A percentile compares a stretch with the other conserved stretches of the same genome.
Conservation (phyloP, 805 yeast species). For the Myxozyma neglecta region DNA sequence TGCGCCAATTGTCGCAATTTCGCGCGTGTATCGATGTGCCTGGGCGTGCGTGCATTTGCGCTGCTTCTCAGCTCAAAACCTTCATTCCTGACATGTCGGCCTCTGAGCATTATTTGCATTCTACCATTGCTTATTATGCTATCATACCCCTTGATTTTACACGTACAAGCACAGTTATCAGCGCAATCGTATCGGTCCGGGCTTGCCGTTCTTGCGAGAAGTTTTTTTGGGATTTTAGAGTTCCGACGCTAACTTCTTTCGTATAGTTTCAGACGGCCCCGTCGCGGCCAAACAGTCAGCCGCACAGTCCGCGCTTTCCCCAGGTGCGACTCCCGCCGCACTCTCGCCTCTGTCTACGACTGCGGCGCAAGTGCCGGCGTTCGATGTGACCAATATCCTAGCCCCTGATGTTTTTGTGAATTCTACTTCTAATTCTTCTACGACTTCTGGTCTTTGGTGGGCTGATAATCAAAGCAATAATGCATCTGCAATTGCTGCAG, state of each 20-base stretch:
- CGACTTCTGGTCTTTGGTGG: slow-evolving; percentile 15
- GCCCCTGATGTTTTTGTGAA: slow-evolving; percentile 25
- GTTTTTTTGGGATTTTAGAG: slow-evolving; percentile 1
- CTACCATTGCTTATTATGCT: too few relatives aligned
- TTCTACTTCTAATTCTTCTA: slow-evolving; percentile 5
- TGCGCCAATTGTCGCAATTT: background rate
- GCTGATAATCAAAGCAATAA: background rate
- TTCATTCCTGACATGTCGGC: too few relatives aligned
- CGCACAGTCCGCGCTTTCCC: background rate
- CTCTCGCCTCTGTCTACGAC: slow-evolving; percentile 2
- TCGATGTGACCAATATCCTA: slow-evolving; percentile 12
- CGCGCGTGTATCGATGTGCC: background rate
- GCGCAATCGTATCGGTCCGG: background rate
- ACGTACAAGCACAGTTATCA: background rate
- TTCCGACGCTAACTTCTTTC: slow-evolving; percentile 5
- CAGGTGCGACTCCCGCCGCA: slow-evolving; percentile 7
- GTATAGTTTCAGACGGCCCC: slow-evolving; percentile 1
- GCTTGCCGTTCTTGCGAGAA: background rate
- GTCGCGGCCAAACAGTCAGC: background rate
- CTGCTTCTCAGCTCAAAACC: too few relatives aligned
- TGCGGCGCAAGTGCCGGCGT: slow-evolving; percentile 1
- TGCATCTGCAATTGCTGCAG: slow-evolving; percentile 17
- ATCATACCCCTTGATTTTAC: background rate
- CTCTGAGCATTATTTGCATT: too few relatives aligned
- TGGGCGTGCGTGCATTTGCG: too few relatives aligned